Percentiles rank a stretch among this genome's conserved stretches.
Evolutionary conservation across 2,329 filamentous ascomycete species (phyloP).

Genomic region (Exophiala alcalophila): DNA sequence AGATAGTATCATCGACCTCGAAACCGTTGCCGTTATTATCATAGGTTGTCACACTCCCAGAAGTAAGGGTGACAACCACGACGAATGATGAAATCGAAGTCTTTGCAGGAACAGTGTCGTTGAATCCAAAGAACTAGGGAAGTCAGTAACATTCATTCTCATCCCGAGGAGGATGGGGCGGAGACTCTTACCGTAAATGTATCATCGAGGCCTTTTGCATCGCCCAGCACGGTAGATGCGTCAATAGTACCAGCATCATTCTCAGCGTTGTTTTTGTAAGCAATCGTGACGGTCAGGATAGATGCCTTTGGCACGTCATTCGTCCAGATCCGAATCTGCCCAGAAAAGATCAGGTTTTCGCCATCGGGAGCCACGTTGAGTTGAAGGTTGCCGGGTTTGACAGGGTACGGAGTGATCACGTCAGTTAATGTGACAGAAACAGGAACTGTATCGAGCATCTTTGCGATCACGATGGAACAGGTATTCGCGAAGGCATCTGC

Average conservation of each 20-base stretch:
- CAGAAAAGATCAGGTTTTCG: constrained; percentile 51
- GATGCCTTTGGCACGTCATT: constrained; percentile 45
- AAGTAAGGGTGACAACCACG: constrained; percentile 16
- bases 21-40: constrained; percentile 22
- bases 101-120: constrained; percentile 15
- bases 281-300: constrained; percentile 51
- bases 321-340: constrained; percentile 57
- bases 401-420: constrained; percentile 15
- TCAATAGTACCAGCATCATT: constrained; percentile 43
- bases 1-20: constrained; percentile 17
- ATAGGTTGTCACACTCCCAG: constrained; percentile 16
- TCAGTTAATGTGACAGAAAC: constrained; percentile 20
- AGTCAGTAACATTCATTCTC: constrained; percentile 1
- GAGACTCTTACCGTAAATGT: constrained; percentile 56
- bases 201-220: constrained; percentile 58
- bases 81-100: constrained; percentile 22
- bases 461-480: constrained; percentile 17
- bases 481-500: constrained; percentile 10
- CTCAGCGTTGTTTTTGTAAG: constrained; percentile 54
- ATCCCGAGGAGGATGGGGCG: too few relatives aligned
- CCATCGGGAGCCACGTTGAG: constrained; percentile 43
- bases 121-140: constrained; percentile 35
- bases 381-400: constrained; percentile 24
- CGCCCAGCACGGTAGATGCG: constrained; percentile 46
- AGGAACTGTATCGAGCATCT: constrained; percentile 29